Evolutionary conservation across 257 asterid genomes (phyloP).

Genomic region (Anisodus tanguticus): DNA sequence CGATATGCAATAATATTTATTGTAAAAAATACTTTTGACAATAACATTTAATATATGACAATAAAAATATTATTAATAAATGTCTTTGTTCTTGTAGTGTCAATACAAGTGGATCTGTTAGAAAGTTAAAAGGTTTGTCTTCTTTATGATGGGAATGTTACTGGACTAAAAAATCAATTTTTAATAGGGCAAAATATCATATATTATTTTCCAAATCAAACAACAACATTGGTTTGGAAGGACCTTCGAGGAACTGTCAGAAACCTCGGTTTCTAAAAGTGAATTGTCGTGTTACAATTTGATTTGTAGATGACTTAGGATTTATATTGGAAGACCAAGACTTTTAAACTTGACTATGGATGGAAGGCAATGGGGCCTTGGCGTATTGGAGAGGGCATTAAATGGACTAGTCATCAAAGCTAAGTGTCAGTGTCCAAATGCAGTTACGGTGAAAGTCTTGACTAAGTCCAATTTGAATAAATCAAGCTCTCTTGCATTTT

Average conservation of each 20-base stretch:
- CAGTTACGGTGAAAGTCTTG: too few species aligned
- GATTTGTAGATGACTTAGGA: conserved; percentile 14
- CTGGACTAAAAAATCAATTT: neutral
- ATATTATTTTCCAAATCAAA: conserved; percentile 2
- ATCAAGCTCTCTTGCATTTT: too few species aligned
- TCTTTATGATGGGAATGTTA: neutral
- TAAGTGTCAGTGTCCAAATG: too few species aligned
- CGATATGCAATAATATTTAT: too few species aligned
- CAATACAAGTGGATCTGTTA: neutral
- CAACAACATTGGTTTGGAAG: neutral
- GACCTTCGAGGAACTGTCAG: neutral
- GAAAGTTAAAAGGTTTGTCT: conserved; percentile 2
- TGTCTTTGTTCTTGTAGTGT: too few species aligned
- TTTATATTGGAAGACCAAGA: conserved; percentile 10
- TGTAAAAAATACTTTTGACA: too few species aligned
- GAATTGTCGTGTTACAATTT: neutral
- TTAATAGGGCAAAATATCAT: neutral
- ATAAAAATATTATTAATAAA: neutral
- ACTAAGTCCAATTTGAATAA: too few species aligned
- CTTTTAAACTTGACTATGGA: neutral
- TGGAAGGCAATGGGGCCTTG: neutral
- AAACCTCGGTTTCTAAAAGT: neutral
- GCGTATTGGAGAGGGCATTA: neutral
- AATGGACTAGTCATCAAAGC: neutral
- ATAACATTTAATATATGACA: too few species aligned